Evolutionary conservation across 352 stramenopile species (phyloP), one percentile per base, ranked within the genome.

Genomic region (Peronospora tabacina): DNA sequence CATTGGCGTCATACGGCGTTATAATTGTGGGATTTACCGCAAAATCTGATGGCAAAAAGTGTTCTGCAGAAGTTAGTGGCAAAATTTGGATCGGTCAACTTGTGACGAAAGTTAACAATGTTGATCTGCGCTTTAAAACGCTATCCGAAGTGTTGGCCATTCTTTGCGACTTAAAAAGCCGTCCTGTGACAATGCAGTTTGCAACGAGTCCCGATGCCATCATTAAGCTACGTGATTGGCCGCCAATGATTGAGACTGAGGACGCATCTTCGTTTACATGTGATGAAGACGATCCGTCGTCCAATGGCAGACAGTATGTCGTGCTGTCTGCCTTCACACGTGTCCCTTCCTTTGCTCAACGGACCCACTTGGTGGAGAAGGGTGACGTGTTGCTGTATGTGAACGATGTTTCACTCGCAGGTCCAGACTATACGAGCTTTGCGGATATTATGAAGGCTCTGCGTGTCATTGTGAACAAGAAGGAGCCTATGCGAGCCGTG

Each of bases 231-330:
- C 75, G 71, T 0, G 66, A 86, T 15, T 93, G 82, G 82, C 82
- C 82, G n/a, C 82, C 82, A 17, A 85, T 90, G 72, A 65, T 93
- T 16, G 77, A 89, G 45, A 55, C 84, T 37, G 82, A 92, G 49
- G 68, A 66, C 13, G 72, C 55, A 7, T 64, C 56, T 9, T 65
- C 63, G 1, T 66, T 68, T 29, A 48, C 54, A 2, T 59, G 83
- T 26, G 74, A 86, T 46, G 78, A 87, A 37, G 59, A 68, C 12
- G 59, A 68, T 9, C 44, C 40, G 6, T 50, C 65, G 4, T 68
- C 65, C 1, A 75, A 81, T 38, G 69, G 55, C 5, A 70, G 69
- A 12, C 83, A 72, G 36, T 84, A 89, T 36, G 75, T 87, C 9
- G 71, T 86, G 5, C 40, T 92, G 2, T 77, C 75, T 5, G 75